phyloP scores from a whole-genome alignment of 805 yeast genomes.

The Helenozyma rhizophorensis region DNA sequence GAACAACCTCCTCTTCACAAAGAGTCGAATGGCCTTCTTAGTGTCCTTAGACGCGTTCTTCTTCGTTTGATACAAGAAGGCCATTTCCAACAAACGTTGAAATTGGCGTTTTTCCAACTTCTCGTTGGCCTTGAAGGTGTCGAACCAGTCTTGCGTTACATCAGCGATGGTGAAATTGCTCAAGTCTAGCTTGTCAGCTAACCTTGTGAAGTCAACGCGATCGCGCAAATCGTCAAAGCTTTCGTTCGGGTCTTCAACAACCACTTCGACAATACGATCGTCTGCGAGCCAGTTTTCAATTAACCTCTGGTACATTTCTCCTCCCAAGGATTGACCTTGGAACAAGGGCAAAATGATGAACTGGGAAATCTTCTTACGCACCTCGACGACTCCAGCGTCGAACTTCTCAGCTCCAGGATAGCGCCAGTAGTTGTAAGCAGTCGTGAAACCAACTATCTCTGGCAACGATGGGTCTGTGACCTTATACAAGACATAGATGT shows the following conservation, averaged over 20 bases:
- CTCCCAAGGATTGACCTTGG: conserved; percentile 74
- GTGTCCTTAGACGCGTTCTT: conserved; percentile 18
- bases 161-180: conserved; percentile 4
- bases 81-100: conserved; percentile 73
- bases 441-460: conserved; percentile 71
- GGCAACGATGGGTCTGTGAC: conserved; percentile 19
- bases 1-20: conserved; percentile 71
- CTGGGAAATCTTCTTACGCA: conserved; percentile 80
- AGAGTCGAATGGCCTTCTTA: conserved; percentile 45
- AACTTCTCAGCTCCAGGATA: conserved; percentile 53
- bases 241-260: conserved; percentile 93
- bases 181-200: conserved; percentile 8
- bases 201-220: conserved; percentile 58
- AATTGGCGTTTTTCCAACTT: conserved; percentile 80
- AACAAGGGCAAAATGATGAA: conserved; percentile 80
- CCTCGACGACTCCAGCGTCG: conserved; percentile 37
- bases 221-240: conserved; percentile 89
- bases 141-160: conserved; percentile 34
- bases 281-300: conserved; percentile 54
- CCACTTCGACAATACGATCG: conserved; percentile 56
- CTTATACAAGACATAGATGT: conserved; percentile 53
- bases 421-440: conserved; percentile 80
- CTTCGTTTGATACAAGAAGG: conserved; percentile 41
- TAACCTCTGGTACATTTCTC: conserved; percentile 54
- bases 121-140: conserved; percentile 29